These are phyloP conservation scores for Trichoderma sp. DNA, from an alignment of 2,329 filamentous ascomycete genomes.

Conservation along the genomic window DNA sequence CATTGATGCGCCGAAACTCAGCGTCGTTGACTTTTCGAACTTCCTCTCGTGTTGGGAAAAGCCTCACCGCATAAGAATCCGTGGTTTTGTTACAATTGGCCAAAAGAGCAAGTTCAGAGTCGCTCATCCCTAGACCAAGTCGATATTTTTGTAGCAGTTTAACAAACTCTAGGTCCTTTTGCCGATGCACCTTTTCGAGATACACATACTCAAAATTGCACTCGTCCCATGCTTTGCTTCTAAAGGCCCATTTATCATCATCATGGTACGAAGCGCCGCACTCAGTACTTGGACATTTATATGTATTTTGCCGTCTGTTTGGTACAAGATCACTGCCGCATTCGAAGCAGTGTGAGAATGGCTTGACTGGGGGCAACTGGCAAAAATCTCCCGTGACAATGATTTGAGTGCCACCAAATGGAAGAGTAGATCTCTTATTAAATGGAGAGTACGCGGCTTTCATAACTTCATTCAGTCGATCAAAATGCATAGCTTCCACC, in stretches of 20 bases:
- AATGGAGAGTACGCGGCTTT: slow-evolving; percentile 29
- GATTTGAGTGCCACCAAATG: slow-evolving; percentile 29
- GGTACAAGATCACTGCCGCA: slow-evolving; percentile 21
- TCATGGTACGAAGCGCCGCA: slow-evolving; percentile 28
- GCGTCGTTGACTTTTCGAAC: slow-evolving; percentile 1
- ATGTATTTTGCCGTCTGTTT: background rate
- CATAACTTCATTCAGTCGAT: slow-evolving; percentile 28
- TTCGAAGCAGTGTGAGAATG: slow-evolving; percentile 38
- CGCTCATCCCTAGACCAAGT: background rate
- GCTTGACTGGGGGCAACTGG: slow-evolving; percentile 57
- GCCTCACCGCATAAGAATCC: background rate
- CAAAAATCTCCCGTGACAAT: slow-evolving; percentile 49
- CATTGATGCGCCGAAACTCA: background rate
- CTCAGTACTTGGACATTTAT: slow-evolving; percentile 18
- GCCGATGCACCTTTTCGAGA: slow-evolving; percentile 55
- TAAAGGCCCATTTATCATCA: slow-evolving; percentile 60
- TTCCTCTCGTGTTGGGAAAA: slow-evolving; percentile 34
- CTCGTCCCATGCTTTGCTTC: slow-evolving; percentile 51
- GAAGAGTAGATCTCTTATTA: background rate
- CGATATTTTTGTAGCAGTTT: background rate
- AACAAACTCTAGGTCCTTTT: slow-evolving; percentile 32
- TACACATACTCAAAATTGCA: slow-evolving; percentile 53
- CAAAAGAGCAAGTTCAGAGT: background rate
- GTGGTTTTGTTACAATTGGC: background rate
- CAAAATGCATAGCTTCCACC: slow-evolving; percentile 49